Base-by-base conservation (phyloP, 768 basidiomycete species). In the Lyophyllum semitale region DNA sequence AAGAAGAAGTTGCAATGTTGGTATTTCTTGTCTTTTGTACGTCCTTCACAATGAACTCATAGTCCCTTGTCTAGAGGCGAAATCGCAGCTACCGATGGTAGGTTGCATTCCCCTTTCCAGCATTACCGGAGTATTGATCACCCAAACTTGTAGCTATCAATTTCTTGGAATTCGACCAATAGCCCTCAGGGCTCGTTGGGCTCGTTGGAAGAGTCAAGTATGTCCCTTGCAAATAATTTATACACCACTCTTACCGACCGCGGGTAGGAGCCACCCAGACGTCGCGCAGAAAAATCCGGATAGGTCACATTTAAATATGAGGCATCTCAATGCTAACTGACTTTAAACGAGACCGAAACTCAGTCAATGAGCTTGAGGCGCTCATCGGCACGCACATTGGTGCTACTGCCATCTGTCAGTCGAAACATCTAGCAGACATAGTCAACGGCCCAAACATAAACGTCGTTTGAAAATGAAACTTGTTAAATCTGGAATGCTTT, bases 141-240 rank as follows among this genome's bases (percentile, higher is more conserved):
- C n/a, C n/a, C n/a, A n/a, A n/a, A n/a, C 41, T 27, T 20, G 35
- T 54, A 93, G 91, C 91, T n/a, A 84, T 92, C 17, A 93, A 93
- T 67, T 91, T 88, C 61, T 63, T 78, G 1, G 91, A 93, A 62
- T 93, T 90, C 62, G 84, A 85, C 59, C 74, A 73, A 20, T 81
- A 87, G 62, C 84, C 86, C 0, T 84, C 84, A 0, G 91, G 91
- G 3, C 73, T 80, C 51, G 91, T 92, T 22, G 82, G 80, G 52
- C 77, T 93, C 32, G 89, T 92, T 51, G 89, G 89, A 1, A 76
- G 91, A 12, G 77, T 93, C 53, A 93, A 89, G 91, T 91, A 53
- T 61, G 87, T 74, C 12, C 9, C 18, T 13, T 23, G 23, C 57
- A 22, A 23, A 20, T 8, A 20, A 40, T n/a, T n/a, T n/a, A n/a